These are phyloP conservation scores for Carex pumila DNA, from an alignment of 176 grass and related monocot genomes.

Conservation along the genomic window DNA sequence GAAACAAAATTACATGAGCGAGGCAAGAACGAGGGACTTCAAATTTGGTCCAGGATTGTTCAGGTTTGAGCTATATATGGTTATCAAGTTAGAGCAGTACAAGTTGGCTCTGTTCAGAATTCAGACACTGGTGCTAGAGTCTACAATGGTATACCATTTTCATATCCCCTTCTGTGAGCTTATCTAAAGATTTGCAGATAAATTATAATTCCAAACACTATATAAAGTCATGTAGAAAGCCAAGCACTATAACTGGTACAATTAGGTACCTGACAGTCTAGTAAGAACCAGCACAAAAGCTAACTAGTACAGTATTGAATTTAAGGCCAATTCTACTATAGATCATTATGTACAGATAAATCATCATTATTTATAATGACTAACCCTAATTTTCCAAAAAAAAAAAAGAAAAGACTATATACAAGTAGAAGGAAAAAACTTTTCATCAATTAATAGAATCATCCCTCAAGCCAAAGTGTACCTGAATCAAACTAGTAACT, in stretches of 20 bases:
- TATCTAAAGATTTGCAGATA: too few species aligned
- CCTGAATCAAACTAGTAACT: slow-evolving; percentile 83
- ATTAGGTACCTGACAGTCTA: background rate
- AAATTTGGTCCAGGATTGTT: background rate
- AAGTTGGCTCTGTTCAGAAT: background rate
- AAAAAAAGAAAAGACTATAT: background rate
- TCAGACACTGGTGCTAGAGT: background rate
- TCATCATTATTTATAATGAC: background rate
- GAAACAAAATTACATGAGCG: background rate
- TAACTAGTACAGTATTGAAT: background rate
- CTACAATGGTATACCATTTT: background rate
- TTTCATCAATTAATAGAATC: background rate
- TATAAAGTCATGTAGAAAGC: background rate
- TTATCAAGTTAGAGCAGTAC: background rate
- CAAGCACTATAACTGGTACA: background rate
- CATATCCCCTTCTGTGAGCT: background rate
- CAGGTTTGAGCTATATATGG: background rate
- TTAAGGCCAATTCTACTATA: background rate
- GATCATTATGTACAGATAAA: background rate
- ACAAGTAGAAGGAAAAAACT: background rate
- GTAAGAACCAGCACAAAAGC: background rate
- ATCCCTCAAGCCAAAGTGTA: slow-evolving; percentile 20
- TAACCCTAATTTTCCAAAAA: background rate
- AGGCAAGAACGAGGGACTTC: background rate
- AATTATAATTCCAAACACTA: background rate